phyloP scores from a whole-genome alignment of 2,329 filamentous ascomycete species.

The Endocalyx cinctus region DNA sequence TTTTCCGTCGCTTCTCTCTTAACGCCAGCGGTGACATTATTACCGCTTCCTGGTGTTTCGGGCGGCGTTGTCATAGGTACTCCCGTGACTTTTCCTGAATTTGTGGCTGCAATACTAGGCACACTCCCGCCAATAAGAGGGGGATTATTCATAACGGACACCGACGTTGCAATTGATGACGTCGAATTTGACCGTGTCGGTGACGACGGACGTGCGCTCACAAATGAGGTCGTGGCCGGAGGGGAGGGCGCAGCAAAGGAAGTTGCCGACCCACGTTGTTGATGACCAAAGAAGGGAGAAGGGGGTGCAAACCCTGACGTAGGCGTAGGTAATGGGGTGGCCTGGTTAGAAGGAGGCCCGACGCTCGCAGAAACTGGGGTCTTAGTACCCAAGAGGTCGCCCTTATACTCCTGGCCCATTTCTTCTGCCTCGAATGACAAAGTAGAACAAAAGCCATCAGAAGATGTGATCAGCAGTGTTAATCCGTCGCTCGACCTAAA shows the following conservation, averaged over 20 bases:
- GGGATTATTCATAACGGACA: slow-evolving; percentile 68
- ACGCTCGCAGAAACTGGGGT: slow-evolving; percentile 35
- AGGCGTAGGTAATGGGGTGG: slow-evolving; percentile 67
- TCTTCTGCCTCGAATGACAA: slow-evolving; percentile 81
- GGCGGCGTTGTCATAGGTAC: slow-evolving; percentile 85
- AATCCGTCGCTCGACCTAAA: slow-evolving; percentile 68
- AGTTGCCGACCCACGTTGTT: slow-evolving; percentile 54
- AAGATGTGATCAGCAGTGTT: slow-evolving; percentile 90
- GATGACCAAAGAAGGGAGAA: slow-evolving; percentile 53
- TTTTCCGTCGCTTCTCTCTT: slow-evolving; percentile 56
- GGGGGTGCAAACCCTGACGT: slow-evolving; percentile 58
- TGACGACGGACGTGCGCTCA: slow-evolving; percentile 65
- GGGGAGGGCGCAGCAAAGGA: slow-evolving; percentile 56
- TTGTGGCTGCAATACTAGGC: slow-evolving; percentile 70
- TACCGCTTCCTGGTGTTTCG: slow-evolving; percentile 70
- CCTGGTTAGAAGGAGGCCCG: slow-evolving; percentile 51
- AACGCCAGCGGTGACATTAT: slow-evolving; percentile 41
- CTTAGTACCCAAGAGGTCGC: slow-evolving; percentile 54
- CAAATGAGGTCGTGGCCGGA: slow-evolving; percentile 52
- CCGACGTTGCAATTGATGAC: slow-evolving; percentile 70
- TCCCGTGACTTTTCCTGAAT: slow-evolving; percentile 57
- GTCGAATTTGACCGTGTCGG: slow-evolving; percentile 82
- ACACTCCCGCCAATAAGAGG: slow-evolving; percentile 73
- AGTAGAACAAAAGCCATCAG: slow-evolving; percentile 94
- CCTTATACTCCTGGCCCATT: slow-evolving; percentile 75